These are phyloP conservation scores for Fusarium coicis DNA, from an alignment of 2,329 filamentous ascomycete genomes.

Conservation along the genomic window DNA sequence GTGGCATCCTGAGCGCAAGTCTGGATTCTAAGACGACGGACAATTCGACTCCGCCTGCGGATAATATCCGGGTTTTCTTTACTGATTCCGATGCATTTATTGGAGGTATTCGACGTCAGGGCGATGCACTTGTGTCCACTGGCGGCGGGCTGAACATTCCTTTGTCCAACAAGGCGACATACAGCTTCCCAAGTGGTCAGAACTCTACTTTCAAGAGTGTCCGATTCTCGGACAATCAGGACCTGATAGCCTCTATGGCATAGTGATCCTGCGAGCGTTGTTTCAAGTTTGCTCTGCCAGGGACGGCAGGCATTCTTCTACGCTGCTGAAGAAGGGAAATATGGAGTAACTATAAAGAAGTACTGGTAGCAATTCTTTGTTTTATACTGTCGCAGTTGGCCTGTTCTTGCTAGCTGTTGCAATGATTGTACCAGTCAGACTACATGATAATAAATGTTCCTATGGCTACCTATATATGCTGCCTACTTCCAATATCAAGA, in stretches of 20 bases:
- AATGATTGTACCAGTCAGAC: fast-evolving
- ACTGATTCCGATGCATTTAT: background rate
- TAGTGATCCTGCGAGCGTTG: background rate
- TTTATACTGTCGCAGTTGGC: fast-evolving
- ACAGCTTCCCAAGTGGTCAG: background rate
- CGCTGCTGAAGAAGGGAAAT: fast-evolving
- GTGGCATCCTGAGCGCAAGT: background rate
- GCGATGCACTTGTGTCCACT: background rate
- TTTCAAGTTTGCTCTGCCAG: background rate
- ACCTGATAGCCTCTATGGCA: background rate
- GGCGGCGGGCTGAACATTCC: fast-evolving
- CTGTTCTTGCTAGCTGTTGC: fast-evolving
- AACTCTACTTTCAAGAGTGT: background rate
- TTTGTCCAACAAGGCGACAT: background rate
- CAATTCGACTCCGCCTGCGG: background rate
- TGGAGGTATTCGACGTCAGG: fast-evolving
- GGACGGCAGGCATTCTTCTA: fast-evolving
- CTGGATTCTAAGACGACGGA: fast-evolving
- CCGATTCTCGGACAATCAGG: background rate
- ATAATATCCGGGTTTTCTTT: fast-evolving
- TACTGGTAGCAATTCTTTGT: background rate
- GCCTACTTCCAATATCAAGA: background rate
- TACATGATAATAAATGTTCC: fast-evolving
- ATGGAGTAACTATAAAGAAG: background rate
- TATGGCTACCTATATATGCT: background rate